Percentiles rank a stretch among this genome's conserved stretches.
phyloP scores from a whole-genome alignment of 805 yeast genomes.

The Hanseniaspora lindneri region DNA sequence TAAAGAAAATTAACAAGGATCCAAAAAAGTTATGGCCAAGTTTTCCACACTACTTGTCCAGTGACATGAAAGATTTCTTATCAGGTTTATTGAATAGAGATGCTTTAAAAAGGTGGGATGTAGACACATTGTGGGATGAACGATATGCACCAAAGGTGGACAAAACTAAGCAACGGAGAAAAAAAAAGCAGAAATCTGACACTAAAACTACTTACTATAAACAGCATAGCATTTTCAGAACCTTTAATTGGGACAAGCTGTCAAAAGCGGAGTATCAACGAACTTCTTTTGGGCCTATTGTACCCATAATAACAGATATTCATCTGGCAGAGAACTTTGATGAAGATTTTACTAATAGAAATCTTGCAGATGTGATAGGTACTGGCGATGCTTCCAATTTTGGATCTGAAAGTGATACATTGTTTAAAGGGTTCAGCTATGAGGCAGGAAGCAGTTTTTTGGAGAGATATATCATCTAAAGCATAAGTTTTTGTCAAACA shows the following conservation, averaged over 20 bases:
- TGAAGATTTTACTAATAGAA: constrained; percentile 62
- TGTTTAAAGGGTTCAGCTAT: constrained; percentile 31
- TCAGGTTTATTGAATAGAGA: constrained; percentile 55
- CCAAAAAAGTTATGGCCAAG: constrained; percentile 35
- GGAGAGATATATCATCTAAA: constrained; percentile 26
- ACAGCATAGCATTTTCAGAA: constrained; percentile 64
- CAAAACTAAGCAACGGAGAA: constrained; percentile 10
- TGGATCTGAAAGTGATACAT: constrained; percentile 1
- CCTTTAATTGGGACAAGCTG: constrained; percentile 55
- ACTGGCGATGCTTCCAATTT: constrained; percentile 11
- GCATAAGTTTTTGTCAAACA: background rate
- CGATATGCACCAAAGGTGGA: constrained; percentile 16
- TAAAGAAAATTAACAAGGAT: constrained; percentile 62
- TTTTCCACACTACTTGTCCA: constrained; percentile 64
- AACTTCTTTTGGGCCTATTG: constrained; percentile 55
- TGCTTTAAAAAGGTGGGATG: constrained; percentile 54
- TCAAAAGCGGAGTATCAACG: constrained; percentile 36
- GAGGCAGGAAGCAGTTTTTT: constrained; percentile 29
- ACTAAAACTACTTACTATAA: constrained; percentile 33
- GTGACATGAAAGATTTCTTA: constrained; percentile 68
- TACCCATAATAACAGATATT: constrained; percentile 75
- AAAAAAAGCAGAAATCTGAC: constrained; percentile 24
- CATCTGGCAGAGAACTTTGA: constrained; percentile 77
- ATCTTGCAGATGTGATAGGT: constrained; percentile 31
- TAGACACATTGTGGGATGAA: constrained; percentile 40